Conservation (phyloP, 345 rosid genomes). For the Cardamine resedifolia region DNA sequence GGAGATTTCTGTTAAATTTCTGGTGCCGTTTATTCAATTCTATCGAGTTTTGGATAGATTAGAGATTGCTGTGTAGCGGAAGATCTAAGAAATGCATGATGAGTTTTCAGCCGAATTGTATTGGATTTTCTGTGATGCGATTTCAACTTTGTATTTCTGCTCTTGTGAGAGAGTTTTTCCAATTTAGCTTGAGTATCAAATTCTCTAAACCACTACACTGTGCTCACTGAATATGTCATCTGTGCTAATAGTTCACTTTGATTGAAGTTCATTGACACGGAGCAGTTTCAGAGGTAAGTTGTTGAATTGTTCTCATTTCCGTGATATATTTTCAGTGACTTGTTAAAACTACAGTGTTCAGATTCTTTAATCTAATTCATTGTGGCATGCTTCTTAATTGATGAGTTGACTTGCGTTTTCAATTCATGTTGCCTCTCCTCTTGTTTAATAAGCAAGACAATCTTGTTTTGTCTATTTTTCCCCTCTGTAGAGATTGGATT, state of each 20-base stretch:
- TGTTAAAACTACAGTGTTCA: neutral
- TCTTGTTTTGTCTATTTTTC: neutral
- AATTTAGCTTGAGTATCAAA: neutral
- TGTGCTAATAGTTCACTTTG: constrained; percentile 11
- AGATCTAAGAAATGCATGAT: neutral
- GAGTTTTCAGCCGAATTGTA: neutral
- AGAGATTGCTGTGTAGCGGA: constrained; percentile 8
- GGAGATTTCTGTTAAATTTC: too few relatives aligned
- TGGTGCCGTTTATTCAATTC: too few relatives aligned
- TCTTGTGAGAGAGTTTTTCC: neutral
- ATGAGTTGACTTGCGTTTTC: constrained; percentile 43
- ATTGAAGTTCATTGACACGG: constrained; percentile 78
- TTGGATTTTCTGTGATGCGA: too few relatives aligned
- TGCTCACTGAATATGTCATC: neutral
- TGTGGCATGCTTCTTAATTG: constrained; percentile 85
- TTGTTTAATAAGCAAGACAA: constrained; percentile 1
- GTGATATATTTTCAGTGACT: neutral
- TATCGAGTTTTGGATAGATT: neutral
- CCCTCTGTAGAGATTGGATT: too few relatives aligned
- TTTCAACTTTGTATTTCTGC: neutral
- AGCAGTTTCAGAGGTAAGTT: constrained; percentile 82
- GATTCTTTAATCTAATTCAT: neutral
- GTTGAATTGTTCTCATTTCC: constrained; percentile 13
- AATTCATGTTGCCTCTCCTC: neutral
- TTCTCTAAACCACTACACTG: neutral